Conservation (phyloP, 2,329 filamentous ascomycete species). For the Alternaria brassicicola region DNA sequence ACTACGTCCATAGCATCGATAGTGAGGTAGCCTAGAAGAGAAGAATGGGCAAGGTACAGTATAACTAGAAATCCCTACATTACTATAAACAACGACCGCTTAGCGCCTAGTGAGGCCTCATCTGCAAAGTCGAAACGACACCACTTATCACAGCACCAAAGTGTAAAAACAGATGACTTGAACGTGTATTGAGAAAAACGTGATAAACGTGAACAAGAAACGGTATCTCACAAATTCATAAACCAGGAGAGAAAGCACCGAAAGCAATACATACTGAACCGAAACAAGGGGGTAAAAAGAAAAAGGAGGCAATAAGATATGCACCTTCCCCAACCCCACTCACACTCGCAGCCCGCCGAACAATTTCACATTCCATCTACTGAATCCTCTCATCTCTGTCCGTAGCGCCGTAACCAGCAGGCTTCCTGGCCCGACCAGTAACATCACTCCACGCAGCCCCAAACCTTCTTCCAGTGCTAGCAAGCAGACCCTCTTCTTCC, state of each 20-base stretch:
- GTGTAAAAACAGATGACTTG: too few species aligned
- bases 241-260: not conserved
- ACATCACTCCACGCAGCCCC: constrained; percentile 90
- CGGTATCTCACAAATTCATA: not conserved
- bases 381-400: constrained; percentile 10
- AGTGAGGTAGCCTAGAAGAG: too few species aligned
- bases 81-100: too few species aligned
- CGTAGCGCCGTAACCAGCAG: constrained; percentile 36
- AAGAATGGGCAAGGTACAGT: too few species aligned
- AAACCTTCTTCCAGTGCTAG: constrained; percentile 80
- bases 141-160: too few species aligned
- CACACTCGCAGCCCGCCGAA: not conserved
- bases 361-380: not conserved
- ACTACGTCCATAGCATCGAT: too few species aligned
- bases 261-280: not conserved
- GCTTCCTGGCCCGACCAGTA: constrained; percentile 61
- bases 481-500: constrained; percentile 90
- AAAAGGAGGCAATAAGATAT: not conserved
- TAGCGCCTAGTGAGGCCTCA: too few species aligned
- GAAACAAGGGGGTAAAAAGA: too few species aligned
- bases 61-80: too few species aligned
- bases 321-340: not conserved
- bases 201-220: too few species aligned
- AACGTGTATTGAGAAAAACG: too few species aligned
- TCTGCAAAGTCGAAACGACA: too few species aligned